Evolutionary conservation across 2,329 filamentous ascomycete species (phyloP).

Genomic region (Sclerotinia sclerotiorum): DNA sequence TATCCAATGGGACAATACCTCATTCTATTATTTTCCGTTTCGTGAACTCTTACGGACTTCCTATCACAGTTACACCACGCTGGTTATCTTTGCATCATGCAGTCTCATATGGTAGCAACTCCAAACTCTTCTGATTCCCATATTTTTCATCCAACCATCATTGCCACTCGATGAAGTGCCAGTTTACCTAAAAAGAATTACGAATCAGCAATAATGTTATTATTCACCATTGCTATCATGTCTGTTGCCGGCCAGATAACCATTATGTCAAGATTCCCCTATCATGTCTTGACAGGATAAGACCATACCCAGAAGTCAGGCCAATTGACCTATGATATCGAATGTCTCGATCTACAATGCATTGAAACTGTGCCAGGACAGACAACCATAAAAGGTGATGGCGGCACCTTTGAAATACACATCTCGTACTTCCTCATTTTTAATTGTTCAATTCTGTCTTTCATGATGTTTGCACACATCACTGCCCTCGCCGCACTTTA

Average conservation of each 20-base stretch:
- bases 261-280: constrained; percentile 1
- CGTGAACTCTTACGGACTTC: background rate
- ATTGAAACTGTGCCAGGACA: constrained; percentile 13
- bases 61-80: constrained; percentile 15
- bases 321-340: constrained; percentile 17
- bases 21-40: background rate
- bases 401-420: background rate
- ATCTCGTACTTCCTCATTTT: background rate
- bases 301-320: background rate
- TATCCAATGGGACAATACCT: background rate
- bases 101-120: background rate
- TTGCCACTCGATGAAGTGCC: background rate
- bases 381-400: constrained; percentile 6
- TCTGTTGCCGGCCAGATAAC: constrained; percentile 15
- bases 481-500: constrained; percentile 33
- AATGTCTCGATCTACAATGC: constrained; percentile 5
- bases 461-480: constrained; percentile 37
- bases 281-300: constrained; percentile 15
- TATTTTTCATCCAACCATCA: constrained; percentile 1
- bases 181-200: constrained; percentile 15
- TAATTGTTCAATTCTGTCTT: background rate
- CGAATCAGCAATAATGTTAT: constrained; percentile 9
- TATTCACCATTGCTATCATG: constrained; percentile 17
- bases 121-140: background rate
- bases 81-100: constrained; percentile 17